Base-by-base conservation (phyloP, 768 basidiomycete species). In the Porphyrellus cyaneotinctus region DNA sequence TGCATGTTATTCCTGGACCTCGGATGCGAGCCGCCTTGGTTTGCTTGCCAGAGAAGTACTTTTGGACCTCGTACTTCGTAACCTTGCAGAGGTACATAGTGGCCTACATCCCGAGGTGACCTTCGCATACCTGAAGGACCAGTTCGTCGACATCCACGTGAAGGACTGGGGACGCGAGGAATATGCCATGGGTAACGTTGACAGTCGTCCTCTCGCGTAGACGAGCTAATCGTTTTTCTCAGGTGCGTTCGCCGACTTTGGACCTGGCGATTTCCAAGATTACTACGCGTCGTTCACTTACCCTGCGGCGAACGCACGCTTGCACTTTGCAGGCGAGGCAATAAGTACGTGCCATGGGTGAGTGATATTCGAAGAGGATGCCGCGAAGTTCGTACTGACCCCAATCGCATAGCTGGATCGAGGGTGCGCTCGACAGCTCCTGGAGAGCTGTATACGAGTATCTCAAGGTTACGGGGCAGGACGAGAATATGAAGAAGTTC, bases 221-320 rank as follows among this genome's bases (percentile, higher is more conserved):
- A n/a, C n/a, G n/a, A n/a, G n/a, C n/a, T 2, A 2, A 65, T 53
- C 17, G 8, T 13, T n/a, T 17, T 14, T 17, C 33, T 26, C 44
- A 74, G 74, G 75, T 48, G 70, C 71, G 6, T 75, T 56, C 51
- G 70, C 74, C 0, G 58, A 55, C 52, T 77, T 75, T 42, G 69
- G 67, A 6, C 74, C 75, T 9, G 74, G 73, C 4, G 51, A 73
- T 15, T 75, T 73, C 53, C 56, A 54, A 17, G 49, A 64, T 24
- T 26, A 70, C 20, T 77, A 72, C 52, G 48, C 51, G 3, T 58
- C 58, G 22, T 59, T 75, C 23, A 70, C 53, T 18, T 33, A 39
- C 5, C 70, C 73, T 7, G 69, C 70, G 6, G 64, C 59, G 39
- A 36, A 28, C n/a, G 41, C 39, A 3, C 20, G 46, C 6, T 18